Base-by-base conservation (phyloP, 352 stramenopile species). In the Pythium utonaiense region DNA sequence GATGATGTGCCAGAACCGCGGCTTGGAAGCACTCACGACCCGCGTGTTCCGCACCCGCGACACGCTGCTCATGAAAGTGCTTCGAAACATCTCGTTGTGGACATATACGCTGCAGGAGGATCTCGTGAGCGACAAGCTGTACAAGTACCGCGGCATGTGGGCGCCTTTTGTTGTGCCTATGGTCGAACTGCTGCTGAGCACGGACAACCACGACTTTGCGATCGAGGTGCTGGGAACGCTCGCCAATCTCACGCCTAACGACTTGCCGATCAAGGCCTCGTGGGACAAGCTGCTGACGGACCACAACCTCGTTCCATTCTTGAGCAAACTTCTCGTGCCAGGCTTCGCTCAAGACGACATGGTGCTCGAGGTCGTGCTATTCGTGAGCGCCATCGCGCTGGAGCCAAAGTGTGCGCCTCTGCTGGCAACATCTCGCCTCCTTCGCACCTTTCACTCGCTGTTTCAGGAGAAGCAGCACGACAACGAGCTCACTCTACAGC, bases 101-200 rank as follows among this genome's bases (percentile, higher is more conserved):
- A 97, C 92, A 4, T 97, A 94, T 73, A 82, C 75, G 17, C 59
- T 96, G 5, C 94, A 98, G 70, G 85, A 94, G 66, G 83, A 93
- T 53, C 67, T 95, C 41, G 77, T 83, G 53, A 86, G 81, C 44
- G 83, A 94, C 41, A 90, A 92, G 48, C 70, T 85, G 54, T 98
- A 94, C 88, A 96, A 94, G 62, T 90, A 98, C 60, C 78, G 87
- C 19, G 85, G 89, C 47, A 89, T 98, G 74, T 98, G 96, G 96
- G 86, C 84, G 9, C 80, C 86, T 22, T 91, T 97, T 45, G 66
- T 99, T 12, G 76, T 89, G 16, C 81, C 87, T 12, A 77, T 98
- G 34, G 72, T 98, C 12, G 76, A 96, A 55, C 67, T 97, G n/a
- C 85, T 79, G 9, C 50, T 93, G 25, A 79, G 74, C 40, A 89